Conservation (phyloP, 2,329 filamentous ascomycete species). For the Ophiocordyceps sinensis region DNA sequence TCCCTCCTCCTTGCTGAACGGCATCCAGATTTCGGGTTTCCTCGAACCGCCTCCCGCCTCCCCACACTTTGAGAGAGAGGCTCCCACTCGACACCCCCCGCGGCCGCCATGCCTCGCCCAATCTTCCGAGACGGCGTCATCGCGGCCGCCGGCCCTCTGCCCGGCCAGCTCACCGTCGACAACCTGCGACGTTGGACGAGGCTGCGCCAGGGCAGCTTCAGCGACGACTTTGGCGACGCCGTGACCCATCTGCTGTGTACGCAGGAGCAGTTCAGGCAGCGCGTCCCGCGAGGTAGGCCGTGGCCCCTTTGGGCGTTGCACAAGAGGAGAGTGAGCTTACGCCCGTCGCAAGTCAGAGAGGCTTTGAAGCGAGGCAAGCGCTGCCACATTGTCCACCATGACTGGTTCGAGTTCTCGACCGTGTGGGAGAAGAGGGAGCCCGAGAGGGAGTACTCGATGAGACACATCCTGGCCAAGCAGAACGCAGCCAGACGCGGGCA, state of each 20-base stretch:
- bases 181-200: constrained; percentile 54
- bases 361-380: constrained; percentile 20
- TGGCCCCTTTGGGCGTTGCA: too few species aligned
- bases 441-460: constrained; percentile 28
- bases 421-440: constrained; percentile 15
- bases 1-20: too few species aligned
- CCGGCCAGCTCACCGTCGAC: constrained; percentile 28
- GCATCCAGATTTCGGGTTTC: too few species aligned
- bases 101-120: constrained; percentile 14
- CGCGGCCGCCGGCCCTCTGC: constrained; percentile 43
- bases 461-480: constrained; percentile 13
- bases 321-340: too few species aligned
- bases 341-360: constrained; percentile 18
- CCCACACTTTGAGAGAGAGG: too few species aligned
- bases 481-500: constrained; percentile 17
- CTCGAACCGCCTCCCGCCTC: too few species aligned
- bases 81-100: not conserved
- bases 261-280: constrained; percentile 41
- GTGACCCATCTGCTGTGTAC: constrained; percentile 65
- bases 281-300: constrained; percentile 18
- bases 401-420: constrained; percentile 38
- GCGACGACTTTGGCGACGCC: constrained; percentile 29
- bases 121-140: constrained; percentile 41
- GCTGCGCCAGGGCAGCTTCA: constrained; percentile 44
- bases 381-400: constrained; percentile 28